phyloP scores from a whole-genome alignment of 1,284 basidiomycete genomes.

The Pseudomicrostroma phylloplanum region DNA sequence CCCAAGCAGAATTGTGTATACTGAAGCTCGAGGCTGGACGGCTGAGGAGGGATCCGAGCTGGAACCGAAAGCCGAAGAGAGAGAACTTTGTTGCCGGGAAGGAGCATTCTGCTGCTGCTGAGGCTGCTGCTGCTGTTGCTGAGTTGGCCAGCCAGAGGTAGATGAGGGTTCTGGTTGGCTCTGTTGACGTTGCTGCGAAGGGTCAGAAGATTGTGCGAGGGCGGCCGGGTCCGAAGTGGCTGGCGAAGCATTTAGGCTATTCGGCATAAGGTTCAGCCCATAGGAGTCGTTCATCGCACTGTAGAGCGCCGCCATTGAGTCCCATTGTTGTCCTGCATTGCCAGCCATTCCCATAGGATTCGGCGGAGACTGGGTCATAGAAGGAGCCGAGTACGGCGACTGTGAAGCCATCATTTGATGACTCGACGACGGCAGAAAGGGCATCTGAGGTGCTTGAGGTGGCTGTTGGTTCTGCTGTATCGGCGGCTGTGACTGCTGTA shows the following conservation, averaged over 20 bases:
- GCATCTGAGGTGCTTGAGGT: background rate
- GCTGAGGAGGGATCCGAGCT: background rate
- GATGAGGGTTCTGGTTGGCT: background rate
- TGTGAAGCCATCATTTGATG: conserved; percentile 1
- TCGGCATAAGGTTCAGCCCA: background rate
- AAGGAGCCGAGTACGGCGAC: background rate
- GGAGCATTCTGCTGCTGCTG: background rate
- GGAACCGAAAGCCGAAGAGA: background rate
- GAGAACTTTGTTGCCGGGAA: background rate
- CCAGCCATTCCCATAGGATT: no score
- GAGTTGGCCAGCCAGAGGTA: background rate
- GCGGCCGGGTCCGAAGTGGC: background rate
- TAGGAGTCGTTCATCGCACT: background rate
- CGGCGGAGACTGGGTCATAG: no score
- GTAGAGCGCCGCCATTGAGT: conserved; percentile 6
- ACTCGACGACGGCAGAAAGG: background rate
- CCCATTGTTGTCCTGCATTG: background rate
- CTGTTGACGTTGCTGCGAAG: background rate
- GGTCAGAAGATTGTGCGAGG: background rate
- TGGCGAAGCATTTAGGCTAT: background rate
- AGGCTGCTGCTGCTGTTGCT: background rate
- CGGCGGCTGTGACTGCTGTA: background rate
- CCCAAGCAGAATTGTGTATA: conserved; percentile 26
- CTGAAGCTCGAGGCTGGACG: conserved; percentile 12
- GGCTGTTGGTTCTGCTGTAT: conserved; percentile 8